Evolutionary conservation across 108 stramenopile species (phyloP).

Genomic region (Epipyxis sp.): DNA sequence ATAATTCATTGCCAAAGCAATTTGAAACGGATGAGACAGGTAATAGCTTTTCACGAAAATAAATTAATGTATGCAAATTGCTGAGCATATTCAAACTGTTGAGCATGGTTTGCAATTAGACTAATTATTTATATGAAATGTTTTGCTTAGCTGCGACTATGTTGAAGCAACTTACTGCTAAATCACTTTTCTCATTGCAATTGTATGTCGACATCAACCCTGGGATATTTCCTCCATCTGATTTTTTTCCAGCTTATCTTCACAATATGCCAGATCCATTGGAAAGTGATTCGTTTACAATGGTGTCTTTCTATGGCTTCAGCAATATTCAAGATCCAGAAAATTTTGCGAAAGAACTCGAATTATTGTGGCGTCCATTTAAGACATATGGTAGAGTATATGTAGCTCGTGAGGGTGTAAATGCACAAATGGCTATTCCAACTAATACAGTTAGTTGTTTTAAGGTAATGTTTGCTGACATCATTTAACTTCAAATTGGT

Average conservation of each 20-base stretch:
- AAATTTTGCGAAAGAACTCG: background rate
- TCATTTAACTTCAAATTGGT: background rate
- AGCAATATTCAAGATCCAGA: conserved; percentile 24
- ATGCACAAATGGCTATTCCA: conserved; percentile 95
- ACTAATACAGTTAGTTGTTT: conserved; percentile 30
- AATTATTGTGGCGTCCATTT: conserved; percentile 71
- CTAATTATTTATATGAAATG: too few species aligned
- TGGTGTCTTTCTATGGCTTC: conserved; percentile 55
- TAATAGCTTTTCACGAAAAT: too few species aligned
- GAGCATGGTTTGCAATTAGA: too few species aligned
- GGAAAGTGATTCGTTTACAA: background rate
- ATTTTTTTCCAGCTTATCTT: too few species aligned
- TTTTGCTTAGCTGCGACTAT: too few species aligned
- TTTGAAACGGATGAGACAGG: too few species aligned
- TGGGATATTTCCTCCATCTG: background rate
- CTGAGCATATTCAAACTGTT: too few species aligned
- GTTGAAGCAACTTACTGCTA: too few species aligned
- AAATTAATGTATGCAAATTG: too few species aligned
- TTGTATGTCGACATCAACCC: background rate
- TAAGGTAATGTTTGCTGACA: conserved; percentile 9
- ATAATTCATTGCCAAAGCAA: background rate
- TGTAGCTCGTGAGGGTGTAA: conserved; percentile 86
- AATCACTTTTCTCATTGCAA: background rate
- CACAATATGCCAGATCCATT: background rate
- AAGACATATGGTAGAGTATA: conserved; percentile 82